Conservation (phyloP, 2,329 filamentous ascomycete species). For the Niveomyces coronatus region DNA sequence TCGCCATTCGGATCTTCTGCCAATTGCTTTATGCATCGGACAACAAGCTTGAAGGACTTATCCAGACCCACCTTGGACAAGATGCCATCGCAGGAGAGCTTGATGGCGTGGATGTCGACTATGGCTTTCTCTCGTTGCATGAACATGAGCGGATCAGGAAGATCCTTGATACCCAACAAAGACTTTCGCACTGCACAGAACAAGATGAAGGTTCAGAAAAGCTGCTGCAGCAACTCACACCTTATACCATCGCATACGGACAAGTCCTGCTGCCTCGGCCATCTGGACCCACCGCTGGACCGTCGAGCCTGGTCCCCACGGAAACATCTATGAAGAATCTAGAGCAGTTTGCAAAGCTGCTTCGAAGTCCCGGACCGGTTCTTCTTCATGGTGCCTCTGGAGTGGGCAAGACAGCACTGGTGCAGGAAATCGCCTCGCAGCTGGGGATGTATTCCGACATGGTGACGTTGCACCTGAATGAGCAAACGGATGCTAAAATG, state of each 20-base stretch:
- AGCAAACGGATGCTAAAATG: slow-evolving; percentile 96
- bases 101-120: slow-evolving; percentile 70
- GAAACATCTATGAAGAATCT: slow-evolving; percentile 65
- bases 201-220: not conserved
- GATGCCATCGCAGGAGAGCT: slow-evolving; percentile 57
- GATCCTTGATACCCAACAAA: slow-evolving; percentile 31
- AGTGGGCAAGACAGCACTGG: slow-evolving; percentile 79
- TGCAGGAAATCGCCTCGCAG: slow-evolving; percentile 70
- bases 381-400: slow-evolving; percentile 76
- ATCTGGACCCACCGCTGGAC: slow-evolving; percentile 34
- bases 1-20: slow-evolving; percentile 74
- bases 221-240: slow-evolving; percentile 38
- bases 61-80: slow-evolving; percentile 52
- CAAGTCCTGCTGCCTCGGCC: slow-evolving; percentile 56
- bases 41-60: slow-evolving; percentile 60
- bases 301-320: slow-evolving; percentile 54
- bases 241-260: slow-evolving; percentile 54
- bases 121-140: slow-evolving; percentile 55
- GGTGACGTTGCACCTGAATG: slow-evolving; percentile 92
- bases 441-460: slow-evolving; percentile 72
- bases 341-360: slow-evolving; percentile 52
- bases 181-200: slow-evolving; percentile 19
- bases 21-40: slow-evolving; percentile 73
- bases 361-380: slow-evolving; percentile 61
- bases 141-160: slow-evolving; percentile 44